Conservation (phyloP, 1,139 yeast genomes). For the Candida gigantensis region DNA sequence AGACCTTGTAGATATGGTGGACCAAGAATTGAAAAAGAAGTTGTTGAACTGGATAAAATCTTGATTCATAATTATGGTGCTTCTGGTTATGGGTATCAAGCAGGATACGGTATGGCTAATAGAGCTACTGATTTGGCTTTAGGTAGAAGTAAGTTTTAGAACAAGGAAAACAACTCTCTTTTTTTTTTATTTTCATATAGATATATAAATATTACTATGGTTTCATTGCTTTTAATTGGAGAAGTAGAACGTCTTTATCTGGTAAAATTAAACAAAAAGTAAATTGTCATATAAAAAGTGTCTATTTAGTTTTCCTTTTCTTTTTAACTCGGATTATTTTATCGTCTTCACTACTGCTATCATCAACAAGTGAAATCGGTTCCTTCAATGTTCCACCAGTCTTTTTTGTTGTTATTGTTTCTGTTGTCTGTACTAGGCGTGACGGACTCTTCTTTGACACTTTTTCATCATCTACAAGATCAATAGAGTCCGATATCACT, state of each 20-base stretch:
- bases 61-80: conserved; percentile 53
- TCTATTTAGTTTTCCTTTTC: no score
- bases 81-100: conserved; percentile 49
- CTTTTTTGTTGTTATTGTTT: background rate
- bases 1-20: conserved; percentile 75
- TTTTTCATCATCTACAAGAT: conserved; percentile 28
- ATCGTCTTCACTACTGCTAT: conserved; percentile 1
- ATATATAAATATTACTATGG: no score
- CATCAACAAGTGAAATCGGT: background rate
- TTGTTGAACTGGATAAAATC: conserved; percentile 28
- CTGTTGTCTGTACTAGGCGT: background rate
- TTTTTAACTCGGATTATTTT: background rate
- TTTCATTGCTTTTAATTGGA: no score
- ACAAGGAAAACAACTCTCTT: no score
- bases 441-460: no score
- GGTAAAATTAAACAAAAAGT: no score
- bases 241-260: no score
- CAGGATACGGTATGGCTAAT: conserved; percentile 46
- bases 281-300: no score
- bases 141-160: conserved; percentile 10
- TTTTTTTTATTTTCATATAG: no score
- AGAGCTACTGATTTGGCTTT: conserved; percentile 27
- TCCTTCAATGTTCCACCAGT: background rate
- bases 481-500: conserved; percentile 43
- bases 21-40: conserved; percentile 57